These are phyloP conservation scores for Corymbia citriodora DNA, from an alignment of 441 rosid genomes.

Conservation along the genomic window DNA sequence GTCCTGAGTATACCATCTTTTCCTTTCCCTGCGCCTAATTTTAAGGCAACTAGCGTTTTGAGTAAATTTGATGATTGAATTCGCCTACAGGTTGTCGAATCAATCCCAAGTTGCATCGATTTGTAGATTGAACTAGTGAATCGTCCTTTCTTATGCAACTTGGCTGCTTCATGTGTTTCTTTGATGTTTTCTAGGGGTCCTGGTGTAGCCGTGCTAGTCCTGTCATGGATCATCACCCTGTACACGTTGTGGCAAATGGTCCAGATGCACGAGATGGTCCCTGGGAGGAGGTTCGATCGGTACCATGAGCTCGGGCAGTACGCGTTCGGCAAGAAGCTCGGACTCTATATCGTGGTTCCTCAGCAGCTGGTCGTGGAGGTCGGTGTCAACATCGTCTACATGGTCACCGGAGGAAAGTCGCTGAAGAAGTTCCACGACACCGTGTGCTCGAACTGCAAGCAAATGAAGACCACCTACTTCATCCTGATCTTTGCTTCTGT, in stretches of 20 bases:
- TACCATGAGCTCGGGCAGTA: conserved; percentile 6
- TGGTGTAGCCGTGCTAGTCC: background rate
- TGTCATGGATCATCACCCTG: background rate
- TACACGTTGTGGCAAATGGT: background rate
- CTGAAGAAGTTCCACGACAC: background rate
- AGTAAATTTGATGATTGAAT: background rate
- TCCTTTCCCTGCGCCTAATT: background rate
- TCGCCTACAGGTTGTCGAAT: background rate
- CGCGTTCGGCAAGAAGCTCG: background rate
- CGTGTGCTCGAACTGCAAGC: background rate
- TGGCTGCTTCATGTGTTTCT: background rate
- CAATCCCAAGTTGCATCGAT: background rate
- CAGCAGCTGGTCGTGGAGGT: background rate
- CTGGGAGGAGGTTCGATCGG: conserved; percentile 1
- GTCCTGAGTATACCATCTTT: background rate
- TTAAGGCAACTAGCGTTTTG: background rate
- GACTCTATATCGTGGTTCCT: background rate
- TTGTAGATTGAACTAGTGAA: background rate
- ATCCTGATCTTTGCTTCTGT: background rate
- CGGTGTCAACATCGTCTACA: background rate
- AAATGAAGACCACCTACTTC: background rate
- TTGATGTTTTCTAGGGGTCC: background rate
- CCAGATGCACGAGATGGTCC: background rate
- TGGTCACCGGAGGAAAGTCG: background rate
- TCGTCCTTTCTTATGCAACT: background rate